These are phyloP conservation scores for Pythium chondricola DNA, from an alignment of 352 stramenopile genomes.

Conservation along the genomic window DNA sequence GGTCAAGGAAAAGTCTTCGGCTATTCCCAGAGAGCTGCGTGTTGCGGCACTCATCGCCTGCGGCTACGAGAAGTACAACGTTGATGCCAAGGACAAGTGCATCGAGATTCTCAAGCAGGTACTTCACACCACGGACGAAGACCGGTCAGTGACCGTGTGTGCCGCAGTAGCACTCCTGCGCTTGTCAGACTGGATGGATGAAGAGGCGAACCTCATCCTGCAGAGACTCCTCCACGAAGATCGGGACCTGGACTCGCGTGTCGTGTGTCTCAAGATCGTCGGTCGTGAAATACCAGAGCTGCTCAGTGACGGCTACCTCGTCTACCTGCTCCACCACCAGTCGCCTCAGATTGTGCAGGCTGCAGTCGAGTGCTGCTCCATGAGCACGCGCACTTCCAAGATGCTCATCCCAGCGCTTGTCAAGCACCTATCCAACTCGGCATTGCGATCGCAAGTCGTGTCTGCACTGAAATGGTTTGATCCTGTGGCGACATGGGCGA, in stretches of 20 bases:
- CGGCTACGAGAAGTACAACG: constrained; percentile 68
- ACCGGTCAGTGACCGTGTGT: constrained; percentile 66
- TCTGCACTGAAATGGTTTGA: constrained; percentile 68
- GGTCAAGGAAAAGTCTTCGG: constrained; percentile 58
- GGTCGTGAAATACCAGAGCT: constrained; percentile 77
- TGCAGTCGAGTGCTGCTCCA: constrained; percentile 74
- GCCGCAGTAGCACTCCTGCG: constrained; percentile 67
- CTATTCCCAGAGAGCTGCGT: constrained; percentile 50
- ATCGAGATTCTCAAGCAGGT: constrained; percentile 58
- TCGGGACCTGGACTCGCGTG: constrained; percentile 54
- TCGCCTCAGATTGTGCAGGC: constrained; percentile 70
- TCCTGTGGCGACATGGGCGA: constrained; percentile 48
- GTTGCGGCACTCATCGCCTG: constrained; percentile 72
- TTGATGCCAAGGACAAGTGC: constrained; percentile 47
- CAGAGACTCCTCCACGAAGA: constrained; percentile 79
- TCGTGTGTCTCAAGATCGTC: constrained; percentile 78
- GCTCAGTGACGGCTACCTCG: constrained; percentile 73
- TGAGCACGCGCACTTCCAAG: constrained; percentile 63
- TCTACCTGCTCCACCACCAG: constrained; percentile 76
- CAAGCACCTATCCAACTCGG: constrained; percentile 67
- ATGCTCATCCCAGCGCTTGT: constrained; percentile 82
- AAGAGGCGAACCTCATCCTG: constrained; percentile 75
- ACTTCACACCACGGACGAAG: constrained; percentile 42
- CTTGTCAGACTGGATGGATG: constrained; percentile 82
- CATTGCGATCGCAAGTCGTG: constrained; percentile 61